Percentiles rank a stretch among this genome's conserved stretches.
Conservation (phyloP, 345 rosid genomes). For the Populus deltoides region DNA sequence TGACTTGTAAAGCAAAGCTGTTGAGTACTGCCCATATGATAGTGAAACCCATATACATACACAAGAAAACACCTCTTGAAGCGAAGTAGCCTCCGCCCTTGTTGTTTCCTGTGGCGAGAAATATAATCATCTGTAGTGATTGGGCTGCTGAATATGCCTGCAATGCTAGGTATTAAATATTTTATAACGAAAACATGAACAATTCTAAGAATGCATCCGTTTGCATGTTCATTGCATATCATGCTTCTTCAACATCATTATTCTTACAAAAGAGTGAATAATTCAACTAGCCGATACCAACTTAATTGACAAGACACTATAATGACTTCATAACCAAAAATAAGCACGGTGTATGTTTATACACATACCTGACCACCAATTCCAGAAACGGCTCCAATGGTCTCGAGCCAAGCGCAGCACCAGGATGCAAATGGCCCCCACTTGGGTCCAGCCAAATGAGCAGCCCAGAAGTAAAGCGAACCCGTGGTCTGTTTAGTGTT, state of each 20-base stretch:
- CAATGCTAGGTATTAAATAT: no score
- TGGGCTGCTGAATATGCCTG: conserved; percentile 69
- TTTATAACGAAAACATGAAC: no score
- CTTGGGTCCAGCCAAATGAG: conserved; percentile 59
- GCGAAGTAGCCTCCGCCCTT: conserved; percentile 61
- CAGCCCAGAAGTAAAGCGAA: conserved; percentile 74
- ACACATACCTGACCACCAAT: conserved; percentile 54
- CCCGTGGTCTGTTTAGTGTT: conserved; percentile 51
- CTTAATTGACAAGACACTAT: no score
- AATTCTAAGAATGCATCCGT: no score
- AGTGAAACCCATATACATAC: conserved; percentile 53
- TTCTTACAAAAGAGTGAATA: no score
- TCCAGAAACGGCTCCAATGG: conserved; percentile 58
- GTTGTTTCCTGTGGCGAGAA: conserved; percentile 54
- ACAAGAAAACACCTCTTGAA: conserved; percentile 53
- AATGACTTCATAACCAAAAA: no score
- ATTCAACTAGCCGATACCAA: no score
- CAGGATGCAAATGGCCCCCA: conserved; percentile 71
- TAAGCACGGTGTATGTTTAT: no score
- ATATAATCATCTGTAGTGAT: conserved; percentile 57
- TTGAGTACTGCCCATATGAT: conserved; percentile 63
- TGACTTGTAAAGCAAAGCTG: conserved; percentile 53
- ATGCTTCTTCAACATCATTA: no score
- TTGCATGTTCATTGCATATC: no score
- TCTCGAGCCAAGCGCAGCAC: conserved; percentile 73